phyloP scores from a whole-genome alignment of 768 basidiomycete genomes.

The Lentinula detonsa region DNA sequence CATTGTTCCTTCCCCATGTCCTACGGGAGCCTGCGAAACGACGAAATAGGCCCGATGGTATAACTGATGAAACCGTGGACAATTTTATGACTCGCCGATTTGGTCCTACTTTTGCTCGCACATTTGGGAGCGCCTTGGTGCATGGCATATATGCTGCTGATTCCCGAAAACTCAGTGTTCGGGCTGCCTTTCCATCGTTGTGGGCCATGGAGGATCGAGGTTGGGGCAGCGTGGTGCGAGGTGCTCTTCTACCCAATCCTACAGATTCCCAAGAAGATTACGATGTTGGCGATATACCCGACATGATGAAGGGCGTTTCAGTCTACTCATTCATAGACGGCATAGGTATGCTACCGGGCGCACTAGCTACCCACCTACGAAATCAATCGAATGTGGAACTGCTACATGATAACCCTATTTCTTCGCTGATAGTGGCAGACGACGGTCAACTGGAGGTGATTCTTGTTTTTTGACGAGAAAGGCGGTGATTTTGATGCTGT shows the following conservation, averaged over 20 bases:
- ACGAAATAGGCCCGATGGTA: slow-evolving; percentile 30
- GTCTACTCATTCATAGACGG: slow-evolving; percentile 83
- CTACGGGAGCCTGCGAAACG: slow-evolving; percentile 53
- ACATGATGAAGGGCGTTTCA: slow-evolving; percentile 52
- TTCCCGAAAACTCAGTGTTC: slow-evolving; percentile 64
- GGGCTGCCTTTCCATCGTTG: slow-evolving; percentile 70
- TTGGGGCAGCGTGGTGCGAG: slow-evolving; percentile 64
- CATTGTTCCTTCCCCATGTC: slow-evolving; percentile 45
- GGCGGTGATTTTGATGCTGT: not conserved
- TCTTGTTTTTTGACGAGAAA: not conserved
- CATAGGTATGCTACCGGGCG: slow-evolving; percentile 56
- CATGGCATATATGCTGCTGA: slow-evolving; percentile 95
- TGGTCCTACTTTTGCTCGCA: slow-evolving; percentile 63
- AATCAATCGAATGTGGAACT: slow-evolving; percentile 54
- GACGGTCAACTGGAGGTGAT: slow-evolving; percentile 41
- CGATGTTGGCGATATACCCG: slow-evolving; percentile 41
- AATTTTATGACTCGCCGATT: slow-evolving; percentile 71
- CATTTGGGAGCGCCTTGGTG: slow-evolving; percentile 74
- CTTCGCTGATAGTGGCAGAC: slow-evolving; percentile 24
- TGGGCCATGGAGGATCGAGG: slow-evolving; percentile 67
- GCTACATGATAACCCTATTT: slow-evolving; percentile 33
- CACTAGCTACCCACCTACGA: slow-evolving; percentile 43
- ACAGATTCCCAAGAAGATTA: slow-evolving; percentile 24
- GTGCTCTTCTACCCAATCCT: slow-evolving; percentile 31
- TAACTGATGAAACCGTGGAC: slow-evolving; percentile 76